Evolutionary conservation across 768 basidiomycete genomes (phyloP).

Genomic region (Suillus paluster): DNA sequence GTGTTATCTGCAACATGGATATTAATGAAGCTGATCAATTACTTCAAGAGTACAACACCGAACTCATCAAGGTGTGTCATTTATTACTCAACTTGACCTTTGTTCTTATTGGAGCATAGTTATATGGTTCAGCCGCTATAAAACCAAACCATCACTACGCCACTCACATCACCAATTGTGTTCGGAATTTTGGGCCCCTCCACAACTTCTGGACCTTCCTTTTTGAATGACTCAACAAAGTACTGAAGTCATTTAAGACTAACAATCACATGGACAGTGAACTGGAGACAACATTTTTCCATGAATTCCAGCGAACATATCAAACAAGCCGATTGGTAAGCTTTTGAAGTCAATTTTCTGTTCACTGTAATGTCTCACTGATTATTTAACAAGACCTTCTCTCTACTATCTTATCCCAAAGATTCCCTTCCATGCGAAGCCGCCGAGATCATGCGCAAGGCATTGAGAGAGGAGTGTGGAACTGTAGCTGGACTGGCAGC

Average conservation of each 20-base stretch:
- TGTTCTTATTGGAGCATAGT: slow-evolving; percentile 18
- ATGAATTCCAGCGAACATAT: slow-evolving; percentile 23
- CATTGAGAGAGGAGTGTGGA: slow-evolving; percentile 27
- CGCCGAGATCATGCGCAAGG: slow-evolving; percentile 9
- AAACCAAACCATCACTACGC: slow-evolving; percentile 44
- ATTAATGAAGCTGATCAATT: slow-evolving; percentile 20
- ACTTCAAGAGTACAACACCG: slow-evolving; percentile 24
- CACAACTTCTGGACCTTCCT: slow-evolving; percentile 44
- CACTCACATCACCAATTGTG: slow-evolving; percentile 30
- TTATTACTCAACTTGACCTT: slow-evolving; percentile 11
- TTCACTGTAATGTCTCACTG: too few species aligned
- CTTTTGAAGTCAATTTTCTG: not conserved
- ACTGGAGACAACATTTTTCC: slow-evolving; percentile 32
- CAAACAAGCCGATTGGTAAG: not conserved
- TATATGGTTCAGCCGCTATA: slow-evolving; percentile 36
- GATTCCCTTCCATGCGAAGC: not conserved
- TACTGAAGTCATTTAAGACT: slow-evolving; percentile 40
- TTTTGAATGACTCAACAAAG: slow-evolving; percentile 40
- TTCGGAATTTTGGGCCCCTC: slow-evolving; percentile 39
- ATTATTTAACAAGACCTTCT: too few species aligned
- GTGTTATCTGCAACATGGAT: slow-evolving; percentile 11
- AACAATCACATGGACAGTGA: slow-evolving; percentile 38
- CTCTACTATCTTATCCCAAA: not conserved
- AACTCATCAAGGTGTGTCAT: slow-evolving; percentile 24
- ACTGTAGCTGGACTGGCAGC: slow-evolving; percentile 21